phyloP scores from a whole-genome alignment of 306 rosid species.

The Prunus mongolica region DNA sequence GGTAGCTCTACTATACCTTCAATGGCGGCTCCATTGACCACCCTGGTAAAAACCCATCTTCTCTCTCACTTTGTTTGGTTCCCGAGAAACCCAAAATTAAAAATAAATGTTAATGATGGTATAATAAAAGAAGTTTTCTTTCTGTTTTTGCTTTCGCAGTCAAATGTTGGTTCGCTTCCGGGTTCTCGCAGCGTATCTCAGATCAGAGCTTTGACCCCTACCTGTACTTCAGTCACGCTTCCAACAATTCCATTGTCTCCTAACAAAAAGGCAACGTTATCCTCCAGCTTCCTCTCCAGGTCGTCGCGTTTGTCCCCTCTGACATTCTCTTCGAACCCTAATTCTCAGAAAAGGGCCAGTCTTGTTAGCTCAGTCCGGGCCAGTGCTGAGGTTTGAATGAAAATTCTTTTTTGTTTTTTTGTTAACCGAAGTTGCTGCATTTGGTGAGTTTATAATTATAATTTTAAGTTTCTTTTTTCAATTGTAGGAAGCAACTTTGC shows the following conservation, averaged over 20 bases:
- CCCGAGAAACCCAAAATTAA: not conserved
- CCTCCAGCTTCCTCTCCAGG: slow-evolving; percentile 24
- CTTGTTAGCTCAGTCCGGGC: slow-evolving; percentile 40
- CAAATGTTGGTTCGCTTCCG: slow-evolving; percentile 35
- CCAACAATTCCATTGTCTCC: slow-evolving; percentile 17
- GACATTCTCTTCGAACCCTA: slow-evolving; percentile 18
- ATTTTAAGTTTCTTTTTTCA: not conserved
- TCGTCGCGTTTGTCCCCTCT: slow-evolving; percentile 30
- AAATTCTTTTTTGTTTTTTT: not conserved
- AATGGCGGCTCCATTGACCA: slow-evolving; percentile 46
- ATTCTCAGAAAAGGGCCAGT: slow-evolving; percentile 23
- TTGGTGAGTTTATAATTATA: not conserved
- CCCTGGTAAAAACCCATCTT: slow-evolving; percentile 28
- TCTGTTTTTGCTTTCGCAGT: slow-evolving; percentile 23
- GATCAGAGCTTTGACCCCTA: slow-evolving; percentile 21
- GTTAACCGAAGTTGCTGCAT: not conserved
- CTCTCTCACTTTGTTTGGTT: not conserved
- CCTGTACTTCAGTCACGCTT: slow-evolving; percentile 11
- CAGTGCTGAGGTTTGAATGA: slow-evolving; percentile 36
- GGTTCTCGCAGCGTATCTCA: slow-evolving; percentile 19
- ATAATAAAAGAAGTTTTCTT: not conserved
- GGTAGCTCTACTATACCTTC: not conserved
- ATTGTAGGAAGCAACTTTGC: slow-evolving; percentile 44
- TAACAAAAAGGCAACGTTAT: slow-evolving; percentile 16
- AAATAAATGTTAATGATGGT: not conserved